These are phyloP conservation scores for Neonectria coccinea DNA, from an alignment of 2,329 filamentous ascomycete species.

Conservation along the genomic window DNA sequence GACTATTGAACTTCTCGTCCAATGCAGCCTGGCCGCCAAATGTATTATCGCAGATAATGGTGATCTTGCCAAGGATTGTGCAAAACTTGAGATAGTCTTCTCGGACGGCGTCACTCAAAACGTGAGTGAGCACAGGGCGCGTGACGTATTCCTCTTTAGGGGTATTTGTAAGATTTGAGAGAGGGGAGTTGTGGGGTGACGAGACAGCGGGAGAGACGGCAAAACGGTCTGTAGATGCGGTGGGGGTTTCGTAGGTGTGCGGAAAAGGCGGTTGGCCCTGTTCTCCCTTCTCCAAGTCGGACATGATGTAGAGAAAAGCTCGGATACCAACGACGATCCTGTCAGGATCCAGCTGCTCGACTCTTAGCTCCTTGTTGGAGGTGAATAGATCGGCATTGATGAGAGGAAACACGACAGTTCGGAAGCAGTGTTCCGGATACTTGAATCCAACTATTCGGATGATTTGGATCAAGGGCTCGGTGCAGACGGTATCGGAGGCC, in stretches of 20 bases:
- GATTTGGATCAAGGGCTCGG: constrained; percentile 91
- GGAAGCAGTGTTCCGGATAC: constrained; percentile 93
- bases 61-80: constrained; percentile 94
- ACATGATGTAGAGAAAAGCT: constrained; percentile 92
- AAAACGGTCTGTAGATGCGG: constrained; percentile 59
- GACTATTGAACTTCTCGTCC: constrained; percentile 92
- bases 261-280: constrained; percentile 86
- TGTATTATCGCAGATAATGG: constrained; percentile 94
- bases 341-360: constrained; percentile 95
- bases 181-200: constrained; percentile 48
- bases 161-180: constrained; percentile 41
- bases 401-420: constrained; percentile 91
- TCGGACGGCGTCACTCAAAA: constrained; percentile 79
- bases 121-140: constrained; percentile 68
- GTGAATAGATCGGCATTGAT: constrained; percentile 93
- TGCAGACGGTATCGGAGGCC: constrained; percentile 84
- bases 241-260: constrained; percentile 64
- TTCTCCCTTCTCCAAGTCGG: constrained; percentile 88
- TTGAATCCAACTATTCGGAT: constrained; percentile 95
- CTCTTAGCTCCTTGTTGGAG: constrained; percentile 79
- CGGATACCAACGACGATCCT: constrained; percentile 97
- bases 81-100: constrained; percentile 93
- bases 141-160: constrained; percentile 74
- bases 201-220: constrained; percentile 57
- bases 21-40: constrained; percentile 96